Evolutionary conservation across 345 rosid species (phyloP).

Genomic region (Hypericum perforatum): DNA sequence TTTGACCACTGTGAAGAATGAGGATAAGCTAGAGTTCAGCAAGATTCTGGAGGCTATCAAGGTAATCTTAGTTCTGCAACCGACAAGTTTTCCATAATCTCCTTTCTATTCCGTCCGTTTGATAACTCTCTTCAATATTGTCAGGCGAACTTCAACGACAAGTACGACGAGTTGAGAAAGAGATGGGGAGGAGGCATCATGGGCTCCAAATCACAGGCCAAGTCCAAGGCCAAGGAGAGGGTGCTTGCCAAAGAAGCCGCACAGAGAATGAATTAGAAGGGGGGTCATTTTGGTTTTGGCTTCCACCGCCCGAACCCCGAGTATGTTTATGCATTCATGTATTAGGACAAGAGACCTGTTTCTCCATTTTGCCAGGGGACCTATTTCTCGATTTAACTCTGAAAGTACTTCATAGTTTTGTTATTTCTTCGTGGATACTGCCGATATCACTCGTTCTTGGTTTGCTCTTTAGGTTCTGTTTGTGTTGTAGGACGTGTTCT

Average conservation of each 20-base stretch:
- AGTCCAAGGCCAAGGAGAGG: conserved; percentile 60
- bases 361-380: too few relatives aligned
- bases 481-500: too few relatives aligned
- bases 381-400: too few relatives aligned
- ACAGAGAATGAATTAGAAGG: conserved; percentile 45
- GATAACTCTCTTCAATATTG: neutral
- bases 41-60: conserved; percentile 64
- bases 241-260: conserved; percentile 68
- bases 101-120: too few relatives aligned
- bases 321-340: too few relatives aligned
- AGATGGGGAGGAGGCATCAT: conserved; percentile 85
- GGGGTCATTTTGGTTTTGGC: too few relatives aligned
- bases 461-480: too few relatives aligned
- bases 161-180: conserved; percentile 60
- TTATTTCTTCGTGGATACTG: too few relatives aligned
- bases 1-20: conserved; percentile 63
- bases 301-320: too few relatives aligned
- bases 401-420: too few relatives aligned
- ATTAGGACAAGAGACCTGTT: too few relatives aligned
- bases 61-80: conserved; percentile 24
- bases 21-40: conserved; percentile 70
- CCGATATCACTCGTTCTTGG: too few relatives aligned
- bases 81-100: neutral
- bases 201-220: conserved; percentile 87
- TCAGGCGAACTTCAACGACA: conserved; percentile 69